These are phyloP conservation scores for Penicillium sumatraense DNA, from an alignment of 2,329 filamentous ascomycete species.

Conservation along the genomic window DNA sequence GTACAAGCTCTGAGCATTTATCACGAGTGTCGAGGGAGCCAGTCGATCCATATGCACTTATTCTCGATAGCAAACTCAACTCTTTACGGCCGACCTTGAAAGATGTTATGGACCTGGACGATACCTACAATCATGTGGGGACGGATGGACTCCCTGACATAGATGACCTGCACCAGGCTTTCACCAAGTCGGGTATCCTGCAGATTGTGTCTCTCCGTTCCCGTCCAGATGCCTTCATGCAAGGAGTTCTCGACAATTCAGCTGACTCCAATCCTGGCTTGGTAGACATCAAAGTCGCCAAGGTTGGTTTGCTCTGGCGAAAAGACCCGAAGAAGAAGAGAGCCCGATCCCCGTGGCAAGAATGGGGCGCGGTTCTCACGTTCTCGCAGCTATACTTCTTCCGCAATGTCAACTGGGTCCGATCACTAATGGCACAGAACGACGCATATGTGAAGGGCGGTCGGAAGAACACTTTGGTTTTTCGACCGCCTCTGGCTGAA, in stretches of 20 bases:
- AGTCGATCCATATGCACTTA: constrained; percentile 92
- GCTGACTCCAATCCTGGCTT: constrained; percentile 87
- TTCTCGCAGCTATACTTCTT: constrained; percentile 98
- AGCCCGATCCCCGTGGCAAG: constrained; percentile 93
- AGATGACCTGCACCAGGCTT: constrained; percentile 80
- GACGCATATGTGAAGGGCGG: constrained; percentile 80
- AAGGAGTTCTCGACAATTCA: constrained; percentile 81
- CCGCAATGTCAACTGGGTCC: constrained; percentile 89
- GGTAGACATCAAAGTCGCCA: constrained; percentile 96
- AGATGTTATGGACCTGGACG: constrained; percentile 90
- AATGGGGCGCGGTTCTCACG: constrained; percentile 96
- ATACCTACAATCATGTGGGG: constrained; percentile 86
- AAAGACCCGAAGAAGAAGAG: constrained; percentile 95
- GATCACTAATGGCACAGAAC: constrained; percentile 85
- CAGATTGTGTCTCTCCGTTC: constrained; percentile 96
- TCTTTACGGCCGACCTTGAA: constrained; percentile 80
- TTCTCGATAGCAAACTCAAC: constrained; percentile 87
- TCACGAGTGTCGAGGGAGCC: constrained; percentile 76
- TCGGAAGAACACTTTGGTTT: constrained; percentile 77
- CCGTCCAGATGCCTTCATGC: constrained; percentile 93
- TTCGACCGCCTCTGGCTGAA: constrained; percentile 84
- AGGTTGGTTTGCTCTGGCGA: constrained; percentile 91
- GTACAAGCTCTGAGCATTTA: constrained; percentile 65
- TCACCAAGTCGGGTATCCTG: constrained; percentile 87
- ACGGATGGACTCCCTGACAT: constrained; percentile 77